Percentiles rank a stretch among this genome's conserved stretches.
These are phyloP conservation scores for Nyctanthes arbortristis DNA, from an alignment of 257 asterid species.

Conservation along the genomic window DNA sequence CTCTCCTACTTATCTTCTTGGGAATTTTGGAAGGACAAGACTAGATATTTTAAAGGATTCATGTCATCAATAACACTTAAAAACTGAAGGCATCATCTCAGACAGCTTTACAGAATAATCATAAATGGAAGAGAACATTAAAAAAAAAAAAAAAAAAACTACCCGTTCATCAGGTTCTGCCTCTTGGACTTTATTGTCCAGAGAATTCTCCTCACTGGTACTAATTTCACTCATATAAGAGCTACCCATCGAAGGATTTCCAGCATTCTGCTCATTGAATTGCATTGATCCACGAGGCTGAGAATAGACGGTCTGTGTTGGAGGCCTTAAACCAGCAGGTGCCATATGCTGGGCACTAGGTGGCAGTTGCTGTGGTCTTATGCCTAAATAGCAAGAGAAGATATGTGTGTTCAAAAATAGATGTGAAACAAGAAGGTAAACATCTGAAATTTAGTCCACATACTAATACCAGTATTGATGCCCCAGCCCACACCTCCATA, in stretches of 20 bases:
- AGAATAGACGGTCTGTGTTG: conserved; percentile 50
- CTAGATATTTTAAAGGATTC: conserved; percentile 12
- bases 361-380: conserved; percentile 61
- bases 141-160: conserved; percentile 12
- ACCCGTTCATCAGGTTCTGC: conserved; percentile 65
- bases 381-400: conserved; percentile 45
- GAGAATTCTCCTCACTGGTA: conserved; percentile 53
- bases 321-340: conserved; percentile 72
- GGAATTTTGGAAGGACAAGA: conserved; percentile 10
- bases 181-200: conserved; percentile 48
- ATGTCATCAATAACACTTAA: not conserved
- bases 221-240: conserved; percentile 46
- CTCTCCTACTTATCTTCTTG: not conserved
- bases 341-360: conserved; percentile 56
- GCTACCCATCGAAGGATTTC: conserved; percentile 48
- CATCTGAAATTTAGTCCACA: conserved; percentile 22
- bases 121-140: not conserved
- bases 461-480: conserved; percentile 59
- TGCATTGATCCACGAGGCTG: conserved; percentile 67
- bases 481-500: conserved; percentile 71
- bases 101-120: conserved; percentile 3
- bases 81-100: not conserved
- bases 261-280: conserved; percentile 52
- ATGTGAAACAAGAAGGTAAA: conserved; percentile 13
- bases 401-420: conserved; percentile 16